These are phyloP conservation scores for Zygoascus flipseniorum DNA, from an alignment of 805 yeast genomes.

Conservation along the genomic window DNA sequence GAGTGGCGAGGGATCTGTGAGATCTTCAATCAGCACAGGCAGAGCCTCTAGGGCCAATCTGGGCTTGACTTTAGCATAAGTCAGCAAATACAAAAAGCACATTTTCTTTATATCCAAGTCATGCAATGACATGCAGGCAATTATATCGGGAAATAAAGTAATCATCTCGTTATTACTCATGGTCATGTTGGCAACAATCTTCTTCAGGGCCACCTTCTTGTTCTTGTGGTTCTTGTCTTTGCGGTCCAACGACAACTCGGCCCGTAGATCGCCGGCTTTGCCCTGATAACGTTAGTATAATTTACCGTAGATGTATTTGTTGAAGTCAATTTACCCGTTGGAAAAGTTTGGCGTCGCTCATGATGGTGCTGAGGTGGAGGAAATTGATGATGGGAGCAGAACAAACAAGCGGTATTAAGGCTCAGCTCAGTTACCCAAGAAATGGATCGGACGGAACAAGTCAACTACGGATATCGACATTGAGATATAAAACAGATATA, in stretches of 20 bases:
- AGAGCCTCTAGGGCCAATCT: conserved; percentile 47
- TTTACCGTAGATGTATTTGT: background rate
- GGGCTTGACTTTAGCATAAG: conserved; percentile 53
- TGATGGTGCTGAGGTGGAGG: conserved; percentile 3
- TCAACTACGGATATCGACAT: background rate
- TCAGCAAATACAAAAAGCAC: conserved; percentile 57
- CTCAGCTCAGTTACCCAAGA: background rate
- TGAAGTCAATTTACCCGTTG: conserved; percentile 15
- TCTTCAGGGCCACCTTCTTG: conserved; percentile 49
- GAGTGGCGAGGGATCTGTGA: conserved; percentile 38
- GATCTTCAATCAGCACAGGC: conserved; percentile 46
- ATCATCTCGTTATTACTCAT: conserved; percentile 75
- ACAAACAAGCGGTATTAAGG: background rate
- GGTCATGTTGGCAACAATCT: conserved; percentile 74
- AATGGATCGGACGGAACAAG: too few relatives aligned
- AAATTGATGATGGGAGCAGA: background rate
- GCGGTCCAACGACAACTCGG: conserved; percentile 27
- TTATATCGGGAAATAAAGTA: conserved; percentile 54
- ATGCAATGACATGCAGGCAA: conserved; percentile 37
- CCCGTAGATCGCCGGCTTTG: conserved; percentile 31
- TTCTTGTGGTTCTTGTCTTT: conserved; percentile 28
- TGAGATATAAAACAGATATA: background rate
- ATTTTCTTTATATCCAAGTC: conserved; percentile 66
- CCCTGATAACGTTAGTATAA: conserved; percentile 16
- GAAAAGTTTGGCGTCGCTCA: conserved; percentile 26